Evolutionary conservation across 805 yeast genomes (phyloP).

Genomic region (Danielia oregonensis): DNA sequence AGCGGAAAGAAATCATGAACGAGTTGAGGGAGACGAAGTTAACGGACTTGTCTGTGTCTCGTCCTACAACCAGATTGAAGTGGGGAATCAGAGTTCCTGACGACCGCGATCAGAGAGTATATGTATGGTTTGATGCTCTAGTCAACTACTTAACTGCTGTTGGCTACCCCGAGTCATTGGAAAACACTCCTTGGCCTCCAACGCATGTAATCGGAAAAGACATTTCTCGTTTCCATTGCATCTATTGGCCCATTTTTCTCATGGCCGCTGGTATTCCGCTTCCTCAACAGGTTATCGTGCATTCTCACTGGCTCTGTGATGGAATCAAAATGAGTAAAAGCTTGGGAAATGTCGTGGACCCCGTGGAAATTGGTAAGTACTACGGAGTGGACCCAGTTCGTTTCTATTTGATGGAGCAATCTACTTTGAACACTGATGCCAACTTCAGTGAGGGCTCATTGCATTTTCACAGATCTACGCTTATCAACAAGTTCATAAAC

Average conservation of each 20-base stretch:
- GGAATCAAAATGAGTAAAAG: slow-evolving; percentile 95
- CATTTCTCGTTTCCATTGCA: slow-evolving; percentile 80
- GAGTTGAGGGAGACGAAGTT: slow-evolving; percentile 52
- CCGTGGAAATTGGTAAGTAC: slow-evolving; percentile 54
- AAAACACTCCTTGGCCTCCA: slow-evolving; percentile 53
- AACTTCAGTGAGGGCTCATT: slow-evolving; percentile 66
- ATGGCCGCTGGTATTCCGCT: slow-evolving; percentile 73
- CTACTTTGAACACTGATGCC: slow-evolving; percentile 72
- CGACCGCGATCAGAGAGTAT: slow-evolving; percentile 73
- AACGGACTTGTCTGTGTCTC: slow-evolving; percentile 76
- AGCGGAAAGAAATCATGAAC: slow-evolving; percentile 49
- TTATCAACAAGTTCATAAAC: slow-evolving; percentile 83
- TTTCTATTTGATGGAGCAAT: slow-evolving; percentile 71
- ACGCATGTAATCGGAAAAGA: slow-evolving; percentile 91
- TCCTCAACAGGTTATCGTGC: slow-evolving; percentile 79
- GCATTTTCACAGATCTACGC: slow-evolving; percentile 50
- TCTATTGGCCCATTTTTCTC: slow-evolving; percentile 91
- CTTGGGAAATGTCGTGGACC: slow-evolving; percentile 91
- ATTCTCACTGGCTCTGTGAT: slow-evolving; percentile 89
- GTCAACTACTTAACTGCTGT: slow-evolving; percentile 76
- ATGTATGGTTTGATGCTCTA: slow-evolving; percentile 97
- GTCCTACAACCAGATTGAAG: slow-evolving; percentile 70
- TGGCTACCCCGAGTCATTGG: slow-evolving; percentile 41
- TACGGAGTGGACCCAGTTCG: slow-evolving; percentile 76
- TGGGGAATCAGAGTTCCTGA: slow-evolving; percentile 94